Conservation (phyloP, 2,329 filamentous ascomycete genomes). For the Eutypa lata region DNA sequence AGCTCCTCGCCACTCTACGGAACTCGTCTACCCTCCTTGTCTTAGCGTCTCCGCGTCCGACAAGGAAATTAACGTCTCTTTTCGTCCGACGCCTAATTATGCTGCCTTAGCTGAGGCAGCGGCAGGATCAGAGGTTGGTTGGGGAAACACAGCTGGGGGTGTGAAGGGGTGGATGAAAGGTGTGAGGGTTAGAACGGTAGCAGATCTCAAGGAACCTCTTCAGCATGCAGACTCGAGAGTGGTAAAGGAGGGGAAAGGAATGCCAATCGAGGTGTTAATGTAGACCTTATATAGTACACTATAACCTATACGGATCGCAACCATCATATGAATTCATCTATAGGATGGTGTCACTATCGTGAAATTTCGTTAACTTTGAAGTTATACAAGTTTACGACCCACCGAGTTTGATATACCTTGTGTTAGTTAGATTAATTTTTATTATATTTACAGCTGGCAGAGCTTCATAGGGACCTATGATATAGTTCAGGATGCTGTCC, state of each 20-base stretch:
- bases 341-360: too few relatives aligned
- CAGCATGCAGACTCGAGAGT: slow-evolving; percentile 9
- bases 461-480: too few relatives aligned
- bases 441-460: too few relatives aligned
- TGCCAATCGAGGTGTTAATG: slow-evolving; percentile 20
- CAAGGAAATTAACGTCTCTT: slow-evolving; percentile 23
- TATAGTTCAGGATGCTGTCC: too few relatives aligned
- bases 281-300: too few relatives aligned
- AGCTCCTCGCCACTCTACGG: slow-evolving; percentile 20
- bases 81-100: slow-evolving; percentile 22
- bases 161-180: slow-evolving; percentile 16
- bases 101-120: slow-evolving; percentile 22
- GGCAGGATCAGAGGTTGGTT: slow-evolving; percentile 17
- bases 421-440: too few relatives aligned
- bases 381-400: too few relatives aligned
- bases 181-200: slow-evolving; percentile 14
- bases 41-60: slow-evolving; percentile 16
- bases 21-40: slow-evolving; percentile 21
- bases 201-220: slow-evolving; percentile 14
- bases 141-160: slow-evolving; percentile 8
- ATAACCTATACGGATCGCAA: too few relatives aligned
- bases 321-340: too few relatives aligned
- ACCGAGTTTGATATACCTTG: too few relatives aligned
- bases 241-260: slow-evolving; percentile 13
- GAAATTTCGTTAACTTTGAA: too few relatives aligned